A percentile compares a stretch with the other conserved stretches of the same genome.
Conservation (phyloP, 305 asterid species). For the Striga hermonthica region DNA sequence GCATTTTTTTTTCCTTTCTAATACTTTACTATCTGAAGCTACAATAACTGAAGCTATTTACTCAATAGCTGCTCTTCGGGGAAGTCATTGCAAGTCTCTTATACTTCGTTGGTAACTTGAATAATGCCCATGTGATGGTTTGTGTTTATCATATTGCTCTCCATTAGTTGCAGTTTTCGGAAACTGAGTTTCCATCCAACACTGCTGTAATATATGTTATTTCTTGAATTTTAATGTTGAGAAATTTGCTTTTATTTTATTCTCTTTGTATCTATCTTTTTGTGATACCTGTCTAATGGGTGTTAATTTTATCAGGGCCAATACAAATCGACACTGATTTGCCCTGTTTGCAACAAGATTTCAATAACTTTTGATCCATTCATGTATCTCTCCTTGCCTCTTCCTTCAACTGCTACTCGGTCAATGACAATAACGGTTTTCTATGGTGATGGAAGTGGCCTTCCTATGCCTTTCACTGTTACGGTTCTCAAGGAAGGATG, state of each 20-base stretch:
- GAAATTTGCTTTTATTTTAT: background rate
- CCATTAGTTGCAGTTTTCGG: background rate
- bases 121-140: conserved; percentile 8
- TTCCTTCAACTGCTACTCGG: conserved; percentile 84
- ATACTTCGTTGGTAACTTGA: conserved; percentile 1
- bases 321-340: conserved; percentile 87
- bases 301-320: conserved; percentile 68
- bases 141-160: background rate
- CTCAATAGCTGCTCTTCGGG: background rate
- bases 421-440: conserved; percentile 70
- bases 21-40: no score
- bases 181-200: conserved; percentile 10
- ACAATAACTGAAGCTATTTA: background rate
- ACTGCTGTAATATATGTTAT: background rate
- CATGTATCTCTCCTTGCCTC: conserved; percentile 95
- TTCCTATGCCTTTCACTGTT: conserved; percentile 90
- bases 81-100: conserved; percentile 3
- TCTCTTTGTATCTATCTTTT: conserved; percentile 5
- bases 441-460: conserved; percentile 83
- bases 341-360: conserved; percentile 77
- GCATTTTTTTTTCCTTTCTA: no score
- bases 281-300: conserved; percentile 25
- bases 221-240: background rate
- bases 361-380: conserved; percentile 95
- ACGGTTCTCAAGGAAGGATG: conserved; percentile 71